phyloP scores from a whole-genome alignment of 495 filamentous ascomycete genomes.

The Corynascus novoguineensis region DNA sequence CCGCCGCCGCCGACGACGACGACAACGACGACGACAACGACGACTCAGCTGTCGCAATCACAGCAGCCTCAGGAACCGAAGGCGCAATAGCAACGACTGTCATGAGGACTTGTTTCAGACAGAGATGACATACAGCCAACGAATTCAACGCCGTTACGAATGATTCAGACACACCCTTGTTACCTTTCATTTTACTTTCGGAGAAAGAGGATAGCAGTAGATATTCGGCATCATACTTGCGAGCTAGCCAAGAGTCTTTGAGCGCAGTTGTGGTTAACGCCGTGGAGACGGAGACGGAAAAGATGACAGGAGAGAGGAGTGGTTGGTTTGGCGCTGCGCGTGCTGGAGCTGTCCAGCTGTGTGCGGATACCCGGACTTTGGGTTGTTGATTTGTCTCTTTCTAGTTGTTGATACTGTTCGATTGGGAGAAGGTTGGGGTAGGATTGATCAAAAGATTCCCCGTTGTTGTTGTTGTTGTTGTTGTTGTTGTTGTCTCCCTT shows the following conservation, averaged over 20 bases:
- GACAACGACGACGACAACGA: too few species aligned
- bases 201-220: neutral
- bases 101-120: neutral
- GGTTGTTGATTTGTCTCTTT: neutral
- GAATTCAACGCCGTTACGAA: conserved; percentile 7
- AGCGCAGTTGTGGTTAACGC: neutral
- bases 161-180: neutral
- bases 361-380: conserved; percentile 6
- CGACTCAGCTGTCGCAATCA: too few species aligned
- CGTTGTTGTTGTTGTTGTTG: conserved; percentile 1
- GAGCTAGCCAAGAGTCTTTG: neutral
- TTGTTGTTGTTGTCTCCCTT: neutral
- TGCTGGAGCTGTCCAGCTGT: neutral
- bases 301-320: neutral
- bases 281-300: neutral
- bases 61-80: neutral
- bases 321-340: too few species aligned
- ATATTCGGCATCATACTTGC: neutral
- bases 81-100: neutral
- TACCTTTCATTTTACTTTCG: neutral
- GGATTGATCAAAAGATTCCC: conserved; percentile 1
- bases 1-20: too few species aligned
- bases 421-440: neutral
- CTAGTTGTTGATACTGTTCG: neutral
- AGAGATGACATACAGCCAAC: neutral